Evolutionary conservation across 2,329 filamentous ascomycete species (phyloP).

Genomic region (Aspergillus sp.): DNA sequence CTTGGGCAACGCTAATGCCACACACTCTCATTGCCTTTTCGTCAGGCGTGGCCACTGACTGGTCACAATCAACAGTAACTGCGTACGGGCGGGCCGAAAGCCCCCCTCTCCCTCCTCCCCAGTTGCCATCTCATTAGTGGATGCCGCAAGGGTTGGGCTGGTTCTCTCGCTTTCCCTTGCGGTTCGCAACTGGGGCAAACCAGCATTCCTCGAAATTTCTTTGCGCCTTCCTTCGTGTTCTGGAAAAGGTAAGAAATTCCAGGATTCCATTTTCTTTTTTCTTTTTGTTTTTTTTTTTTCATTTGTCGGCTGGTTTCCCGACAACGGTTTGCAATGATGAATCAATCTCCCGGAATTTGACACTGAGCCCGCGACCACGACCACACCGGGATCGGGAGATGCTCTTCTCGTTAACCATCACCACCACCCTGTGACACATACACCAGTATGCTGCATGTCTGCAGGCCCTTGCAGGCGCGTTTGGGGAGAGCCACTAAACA

Average conservation of each 20-base stretch:
- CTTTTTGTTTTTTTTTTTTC: neutral
- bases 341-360: conserved; percentile 1
- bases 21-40: neutral
- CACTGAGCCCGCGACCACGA: neutral
- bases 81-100: conserved; percentile 7
- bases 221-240: conserved; percentile 17
- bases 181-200: conserved; percentile 2
- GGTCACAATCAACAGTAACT: neutral
- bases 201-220: conserved; percentile 17
- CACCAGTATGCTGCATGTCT: conserved; percentile 12
- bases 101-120: neutral
- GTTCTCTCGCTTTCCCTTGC: conserved; percentile 3
- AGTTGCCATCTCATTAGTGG: conserved; percentile 12
- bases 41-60: conserved; percentile 6
- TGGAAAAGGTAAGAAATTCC: conserved; percentile 11
- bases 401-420: neutral
- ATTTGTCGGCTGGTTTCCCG: conserved; percentile 1
- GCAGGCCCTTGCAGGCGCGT: conserved; percentile 17
- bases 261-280: no score
- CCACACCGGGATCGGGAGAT: neutral
- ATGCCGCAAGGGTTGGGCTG: conserved; percentile 5
- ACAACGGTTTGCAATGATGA: neutral
- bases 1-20: neutral
- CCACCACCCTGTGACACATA: conserved; percentile 14
- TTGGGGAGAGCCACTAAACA: conserved; percentile 1